Evolutionary conservation across 116 monocot species (phyloP), one percentile per base, ranked within the genome.

Genomic region (Cymodocea nodosa): DNA sequence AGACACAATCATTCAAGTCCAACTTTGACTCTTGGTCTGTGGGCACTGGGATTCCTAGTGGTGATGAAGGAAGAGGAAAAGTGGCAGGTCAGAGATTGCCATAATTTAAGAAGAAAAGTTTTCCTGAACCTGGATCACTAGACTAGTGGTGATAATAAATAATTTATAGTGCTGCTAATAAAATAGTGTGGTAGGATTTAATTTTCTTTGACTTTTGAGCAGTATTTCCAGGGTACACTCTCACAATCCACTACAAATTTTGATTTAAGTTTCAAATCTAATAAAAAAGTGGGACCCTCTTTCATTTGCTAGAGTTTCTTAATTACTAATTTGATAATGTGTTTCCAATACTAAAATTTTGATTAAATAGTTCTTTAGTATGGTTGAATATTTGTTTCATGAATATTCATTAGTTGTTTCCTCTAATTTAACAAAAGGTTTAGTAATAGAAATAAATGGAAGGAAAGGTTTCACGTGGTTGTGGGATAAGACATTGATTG

Each of bases 51-150:
- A 68, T 56, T 52, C 59, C 77, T 69, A 58, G 76, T 68, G 80
- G 74, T 23, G 95, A 97, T 68, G 95, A 88, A 62, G 91, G 95
- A 68, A 74, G 85, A 79, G 95, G 95, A 69, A 97, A 97, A 88
- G 95, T 97, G 48, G 91, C 95, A 81, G 95, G 95, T 97, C 79
- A 11, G 71, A 18, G 15, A 13, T 64, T 60, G 14, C 24, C 50
- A 64, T 64, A 50, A 64, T 15, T 15, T 50, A 35, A 49, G 51
- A 22, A 34, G 16, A 39, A 62, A 49, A 67, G 16, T 53, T 65
- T 56, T 0, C 37, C 16, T 9, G 8, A 40, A n/a, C 36, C 7
- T 62, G 62, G 40, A 40, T 18, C 9, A 62, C 40, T 36, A 40
- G 59, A 62, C 36, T 11, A 62, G 37, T 25, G 24, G 57, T 22